Percentiles rank a stretch among this genome's conserved stretches.
Conservation (phyloP, 495 filamentous ascomycete species). For the Talaromyces adpressus region DNA sequence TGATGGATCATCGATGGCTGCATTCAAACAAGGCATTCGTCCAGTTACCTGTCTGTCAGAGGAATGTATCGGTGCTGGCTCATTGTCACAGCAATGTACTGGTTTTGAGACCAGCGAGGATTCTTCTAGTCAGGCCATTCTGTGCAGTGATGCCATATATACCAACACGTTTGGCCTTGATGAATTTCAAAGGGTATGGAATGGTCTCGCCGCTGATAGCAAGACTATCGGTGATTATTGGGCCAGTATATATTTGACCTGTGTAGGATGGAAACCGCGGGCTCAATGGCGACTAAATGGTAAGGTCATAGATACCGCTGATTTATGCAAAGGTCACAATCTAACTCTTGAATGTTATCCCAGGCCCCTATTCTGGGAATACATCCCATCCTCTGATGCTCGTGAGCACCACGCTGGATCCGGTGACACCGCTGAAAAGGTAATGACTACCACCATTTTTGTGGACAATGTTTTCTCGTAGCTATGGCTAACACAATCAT, state of each 20-base stretch:
- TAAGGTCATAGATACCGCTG: conserved; percentile 9
- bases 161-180: conserved; percentile 29
- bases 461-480: conserved; percentile 8
- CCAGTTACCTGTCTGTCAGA: conserved; percentile 31
- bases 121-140: conserved; percentile 46
- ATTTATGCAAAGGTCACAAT: neutral
- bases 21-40: conserved; percentile 31
- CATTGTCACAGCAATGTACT: conserved; percentile 36
- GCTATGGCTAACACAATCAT: neutral
- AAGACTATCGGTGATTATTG: conserved; percentile 49
- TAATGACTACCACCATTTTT: conserved; percentile 7
- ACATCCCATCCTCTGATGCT: conserved; percentile 55
- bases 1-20: conserved; percentile 45
- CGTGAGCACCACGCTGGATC: conserved; percentile 51
- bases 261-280: conserved; percentile 49
- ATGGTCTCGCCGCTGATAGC: conserved; percentile 39
- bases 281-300: conserved; percentile 51
- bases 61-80: conserved; percentile 25
- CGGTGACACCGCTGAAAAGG: conserved; percentile 48
- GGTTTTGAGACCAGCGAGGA: conserved; percentile 28
- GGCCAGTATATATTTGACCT: conserved; percentile 47
- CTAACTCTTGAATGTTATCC: neutral
- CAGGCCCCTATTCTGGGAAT: conserved; percentile 25
- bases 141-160: conserved; percentile 54
- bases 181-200: conserved; percentile 40